Percentiles rank a stretch among this genome's conserved stretches.
These are phyloP conservation scores for Nigrospora sphaerica DNA, from an alignment of 2,329 filamentous ascomycete genomes.

Conservation along the genomic window DNA sequence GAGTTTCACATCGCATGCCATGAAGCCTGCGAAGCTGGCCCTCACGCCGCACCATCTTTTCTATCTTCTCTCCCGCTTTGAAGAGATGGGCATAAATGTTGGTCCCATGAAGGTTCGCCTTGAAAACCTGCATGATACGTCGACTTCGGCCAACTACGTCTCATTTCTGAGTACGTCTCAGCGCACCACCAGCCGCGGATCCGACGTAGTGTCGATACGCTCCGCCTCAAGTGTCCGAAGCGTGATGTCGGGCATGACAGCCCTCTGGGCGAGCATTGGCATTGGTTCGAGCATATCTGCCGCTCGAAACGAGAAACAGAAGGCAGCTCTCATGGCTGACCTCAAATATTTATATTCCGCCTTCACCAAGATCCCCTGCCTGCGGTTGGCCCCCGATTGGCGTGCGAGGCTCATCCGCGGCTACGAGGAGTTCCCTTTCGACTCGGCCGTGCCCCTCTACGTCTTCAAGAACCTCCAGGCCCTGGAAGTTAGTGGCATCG, in stretches of 20 bases:
- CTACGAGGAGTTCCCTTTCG: conserved; percentile 96
- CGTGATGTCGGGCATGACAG: conserved; percentile 95
- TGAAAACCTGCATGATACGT: conserved; percentile 87
- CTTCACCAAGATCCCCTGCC: conserved; percentile 94
- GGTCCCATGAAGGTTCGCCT: conserved; percentile 94
- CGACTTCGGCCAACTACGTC: conserved; percentile 84
- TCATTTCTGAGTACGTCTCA: conserved; percentile 86
- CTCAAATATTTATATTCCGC: conserved; percentile 95
- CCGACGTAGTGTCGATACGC: conserved; percentile 85
- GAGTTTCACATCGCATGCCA: conserved; percentile 74
- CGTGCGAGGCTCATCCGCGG: conserved; percentile 83
- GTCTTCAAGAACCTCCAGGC: conserved; percentile 96
- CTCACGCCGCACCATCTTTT: conserved; percentile 95
- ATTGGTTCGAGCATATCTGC: conserved; percentile 72
- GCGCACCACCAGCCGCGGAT: conserved; percentile 68
- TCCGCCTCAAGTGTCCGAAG: conserved; percentile 95
- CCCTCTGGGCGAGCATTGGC: conserved; percentile 83
- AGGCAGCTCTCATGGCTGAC: conserved; percentile 76
- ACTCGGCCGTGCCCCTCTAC: conserved; percentile 92
- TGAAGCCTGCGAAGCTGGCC: conserved; percentile 86
- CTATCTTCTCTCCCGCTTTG: conserved; percentile 90
- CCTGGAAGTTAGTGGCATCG: conserved; percentile 88
- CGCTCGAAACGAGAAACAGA: conserved; percentile 83
- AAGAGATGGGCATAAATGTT: conserved; percentile 83
- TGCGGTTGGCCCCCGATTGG: conserved; percentile 87